Percentiles rank a stretch among this genome's conserved stretches.
phyloP scores from a whole-genome alignment of 306 rosid species.

The Canavalia ensiformis region DNA sequence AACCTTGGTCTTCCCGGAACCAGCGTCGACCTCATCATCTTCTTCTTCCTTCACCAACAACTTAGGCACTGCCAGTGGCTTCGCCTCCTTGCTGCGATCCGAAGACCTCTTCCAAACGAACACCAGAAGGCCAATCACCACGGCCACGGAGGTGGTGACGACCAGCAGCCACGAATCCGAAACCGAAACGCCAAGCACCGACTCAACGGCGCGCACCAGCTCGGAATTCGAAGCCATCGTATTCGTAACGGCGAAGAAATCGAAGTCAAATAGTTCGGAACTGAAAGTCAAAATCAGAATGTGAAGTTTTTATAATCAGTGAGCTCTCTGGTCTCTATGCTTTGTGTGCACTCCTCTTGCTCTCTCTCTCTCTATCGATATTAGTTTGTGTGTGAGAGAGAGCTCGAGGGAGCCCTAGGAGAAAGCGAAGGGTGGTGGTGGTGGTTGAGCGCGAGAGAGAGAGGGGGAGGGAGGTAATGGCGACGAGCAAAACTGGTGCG shows the following conservation, averaged over 20 bases:
- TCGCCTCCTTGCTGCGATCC: slow-evolving; percentile 61
- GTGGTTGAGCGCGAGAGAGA: not conserved
- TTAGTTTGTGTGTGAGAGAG: not conserved
- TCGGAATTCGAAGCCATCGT: slow-evolving; percentile 57
- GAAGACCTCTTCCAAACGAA: slow-evolving; percentile 63
- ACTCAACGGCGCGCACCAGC: slow-evolving; percentile 56
- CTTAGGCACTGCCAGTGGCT: slow-evolving; percentile 68
- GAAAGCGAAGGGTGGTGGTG: not conserved
- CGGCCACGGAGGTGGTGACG: slow-evolving; percentile 61
- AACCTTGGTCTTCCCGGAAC: slow-evolving; percentile 65
- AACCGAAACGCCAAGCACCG: slow-evolving; percentile 63
- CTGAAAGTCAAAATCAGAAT: not conserved
- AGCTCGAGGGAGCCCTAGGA: not conserved
- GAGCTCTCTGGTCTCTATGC: not conserved
- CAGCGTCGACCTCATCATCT: slow-evolving; percentile 61
- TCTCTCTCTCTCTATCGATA: not conserved
- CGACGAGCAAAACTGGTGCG: not conserved
- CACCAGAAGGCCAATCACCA: slow-evolving; percentile 64
- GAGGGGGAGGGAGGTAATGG: not conserved
- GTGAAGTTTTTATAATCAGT: not conserved
- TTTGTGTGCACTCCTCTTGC: not conserved
- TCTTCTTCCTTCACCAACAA: slow-evolving; percentile 58
- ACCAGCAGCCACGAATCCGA: slow-evolving; percentile 61
- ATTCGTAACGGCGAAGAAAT: not conserved
- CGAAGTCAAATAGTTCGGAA: not conserved